phyloP scores from a whole-genome alignment of 768 basidiomycete species.

The Macrolepiota fuliginosa region DNA sequence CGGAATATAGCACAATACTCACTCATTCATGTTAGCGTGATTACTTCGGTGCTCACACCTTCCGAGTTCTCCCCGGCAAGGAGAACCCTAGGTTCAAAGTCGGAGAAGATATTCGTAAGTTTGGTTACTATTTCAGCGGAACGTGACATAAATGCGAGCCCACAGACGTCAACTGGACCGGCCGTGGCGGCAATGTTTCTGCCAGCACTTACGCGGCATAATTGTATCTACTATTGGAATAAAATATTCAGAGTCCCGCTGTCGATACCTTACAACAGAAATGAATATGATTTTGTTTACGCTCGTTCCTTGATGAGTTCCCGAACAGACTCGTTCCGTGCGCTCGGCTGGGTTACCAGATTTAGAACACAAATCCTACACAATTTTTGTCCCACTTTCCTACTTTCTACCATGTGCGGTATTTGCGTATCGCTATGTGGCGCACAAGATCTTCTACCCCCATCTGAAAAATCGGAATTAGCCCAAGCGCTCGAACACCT shows the following conservation, averaged over 20 bases:
- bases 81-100: slow-evolving; percentile 80
- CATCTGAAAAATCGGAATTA: not conserved
- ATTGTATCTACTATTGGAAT: slow-evolving; percentile 13
- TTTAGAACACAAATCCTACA: not conserved
- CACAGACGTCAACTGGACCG: slow-evolving; percentile 97
- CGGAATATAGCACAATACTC: not conserved
- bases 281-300: not conserved
- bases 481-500: not conserved
- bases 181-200: slow-evolving; percentile 93
- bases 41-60: slow-evolving; percentile 99
- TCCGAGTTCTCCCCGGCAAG: slow-evolving; percentile 89
- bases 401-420: slow-evolving; percentile 6
- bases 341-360: not conserved
- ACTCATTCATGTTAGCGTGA: slow-evolving; percentile 60
- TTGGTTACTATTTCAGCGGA: not conserved
- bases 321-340: not conserved
- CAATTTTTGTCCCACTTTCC: not conserved
- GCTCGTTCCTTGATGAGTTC: slow-evolving; percentile 3
- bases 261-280: slow-evolving; percentile 5
- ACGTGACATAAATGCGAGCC: not conserved
- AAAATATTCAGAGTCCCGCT: not conserved
- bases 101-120: slow-evolving; percentile 87
- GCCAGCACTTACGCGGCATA: slow-evolving; percentile 78
- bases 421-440: slow-evolving; percentile 1
- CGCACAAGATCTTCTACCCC: not conserved